A percentile compares a stretch with the other conserved stretches of the same genome.
phyloP scores from a whole-genome alignment of 228 moss, liverwort and hornwort species.

The Sphagnum magellanicum region DNA sequence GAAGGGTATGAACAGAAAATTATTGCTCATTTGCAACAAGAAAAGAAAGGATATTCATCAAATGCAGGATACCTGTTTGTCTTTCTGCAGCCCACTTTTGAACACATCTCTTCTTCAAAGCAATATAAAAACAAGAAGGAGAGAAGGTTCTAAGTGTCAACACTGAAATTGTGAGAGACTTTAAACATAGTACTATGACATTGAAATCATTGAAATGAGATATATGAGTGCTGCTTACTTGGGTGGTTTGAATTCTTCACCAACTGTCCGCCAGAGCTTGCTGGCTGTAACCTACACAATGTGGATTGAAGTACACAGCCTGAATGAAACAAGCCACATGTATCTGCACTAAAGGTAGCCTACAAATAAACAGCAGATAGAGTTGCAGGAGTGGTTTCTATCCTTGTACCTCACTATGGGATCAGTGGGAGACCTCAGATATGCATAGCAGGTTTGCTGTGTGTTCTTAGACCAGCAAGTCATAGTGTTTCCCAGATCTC shows the following conservation, averaged over 20 bases:
- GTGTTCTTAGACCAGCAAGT: not conserved
- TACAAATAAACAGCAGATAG: not conserved
- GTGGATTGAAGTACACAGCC: no score
- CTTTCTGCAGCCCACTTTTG: no score
- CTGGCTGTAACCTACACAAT: slow-evolving; percentile 75
- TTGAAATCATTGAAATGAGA: not conserved
- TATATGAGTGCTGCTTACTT: slow-evolving; percentile 42
- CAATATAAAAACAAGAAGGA: no score
- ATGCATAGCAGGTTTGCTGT: not conserved
- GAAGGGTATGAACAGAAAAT: not conserved
- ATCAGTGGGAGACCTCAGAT: no score
- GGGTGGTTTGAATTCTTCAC: slow-evolving; percentile 93
- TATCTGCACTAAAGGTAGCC: not conserved
- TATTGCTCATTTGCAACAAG: no score
- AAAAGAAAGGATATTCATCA: not conserved
- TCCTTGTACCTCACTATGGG: not conserved
- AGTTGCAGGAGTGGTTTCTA: not conserved
- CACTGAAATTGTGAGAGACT: no score
- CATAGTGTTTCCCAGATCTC: not conserved
- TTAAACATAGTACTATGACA: no score
- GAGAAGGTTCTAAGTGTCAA: no score
- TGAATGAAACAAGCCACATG: not conserved
- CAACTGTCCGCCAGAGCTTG: slow-evolving; percentile 97
- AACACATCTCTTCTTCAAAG: no score
- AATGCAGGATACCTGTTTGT: no score